Conservation (phyloP, 23 red algal genomes). For the Agarophyton chilense region DNA sequence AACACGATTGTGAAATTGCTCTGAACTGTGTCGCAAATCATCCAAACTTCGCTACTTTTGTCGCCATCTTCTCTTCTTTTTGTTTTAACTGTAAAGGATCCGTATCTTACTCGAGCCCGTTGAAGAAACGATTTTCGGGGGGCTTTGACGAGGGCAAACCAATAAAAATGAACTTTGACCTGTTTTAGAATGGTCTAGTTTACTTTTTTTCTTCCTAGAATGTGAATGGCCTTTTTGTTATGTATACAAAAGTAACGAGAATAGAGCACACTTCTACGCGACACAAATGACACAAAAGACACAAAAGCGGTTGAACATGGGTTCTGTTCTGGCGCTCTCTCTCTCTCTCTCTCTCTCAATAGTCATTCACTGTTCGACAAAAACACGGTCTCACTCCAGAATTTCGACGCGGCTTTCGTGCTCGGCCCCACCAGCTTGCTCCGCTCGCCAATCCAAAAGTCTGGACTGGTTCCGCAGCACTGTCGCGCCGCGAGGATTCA, state of each 20-base stretch:
- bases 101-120: constrained; percentile 24
- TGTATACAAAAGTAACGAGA: background rate
- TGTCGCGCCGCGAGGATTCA: constrained; percentile 26
- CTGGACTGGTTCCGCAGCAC: constrained; percentile 42
- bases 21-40: too few species aligned
- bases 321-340: background rate
- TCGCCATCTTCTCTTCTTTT: constrained; percentile 6
- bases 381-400: background rate
- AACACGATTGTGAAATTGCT: background rate
- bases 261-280: background rate
- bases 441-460: constrained; percentile 27
- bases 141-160: constrained; percentile 25
- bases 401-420: background rate
- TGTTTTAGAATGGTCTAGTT: background rate
- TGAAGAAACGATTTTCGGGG: constrained; percentile 5
- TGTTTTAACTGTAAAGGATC: constrained; percentile 32
- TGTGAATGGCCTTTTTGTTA: background rate
- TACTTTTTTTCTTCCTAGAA: background rate
- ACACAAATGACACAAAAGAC: background rate
- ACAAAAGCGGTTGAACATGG: background rate
- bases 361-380: too few species aligned
- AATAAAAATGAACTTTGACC: background rate
- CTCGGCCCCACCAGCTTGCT: background rate
- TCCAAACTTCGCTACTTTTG: background rate
- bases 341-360: background rate